Evolutionary conservation across 169 alveolate genomes (phyloP).

Genomic region (Perkinsus marinus): DNA sequence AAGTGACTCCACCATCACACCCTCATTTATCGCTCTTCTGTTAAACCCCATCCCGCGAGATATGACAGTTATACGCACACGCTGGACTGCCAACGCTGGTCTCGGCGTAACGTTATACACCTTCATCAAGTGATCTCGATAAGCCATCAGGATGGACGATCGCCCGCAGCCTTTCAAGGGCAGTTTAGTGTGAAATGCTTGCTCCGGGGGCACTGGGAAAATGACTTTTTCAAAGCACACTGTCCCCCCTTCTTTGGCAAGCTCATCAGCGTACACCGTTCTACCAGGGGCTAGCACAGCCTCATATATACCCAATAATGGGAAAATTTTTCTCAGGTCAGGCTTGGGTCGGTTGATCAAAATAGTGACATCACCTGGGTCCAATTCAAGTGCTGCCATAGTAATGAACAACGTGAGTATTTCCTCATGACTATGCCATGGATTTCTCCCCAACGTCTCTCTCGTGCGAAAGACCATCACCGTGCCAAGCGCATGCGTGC

Average conservation of each 20-base stretch:
- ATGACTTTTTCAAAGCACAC: neutral
- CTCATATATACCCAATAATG: neutral
- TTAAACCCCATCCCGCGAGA: neutral
- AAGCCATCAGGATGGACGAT: neutral
- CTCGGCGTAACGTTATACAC: neutral
- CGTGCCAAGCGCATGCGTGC: neutral
- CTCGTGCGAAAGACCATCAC: neutral
- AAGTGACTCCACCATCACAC: neutral
- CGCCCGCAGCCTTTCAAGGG: neutral
- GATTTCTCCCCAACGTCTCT: neutral
- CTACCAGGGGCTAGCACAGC: neutral
- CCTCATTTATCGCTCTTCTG: neutral
- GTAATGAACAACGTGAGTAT: neutral
- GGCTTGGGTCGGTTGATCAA: neutral
- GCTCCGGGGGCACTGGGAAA: neutral
- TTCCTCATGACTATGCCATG: neutral
- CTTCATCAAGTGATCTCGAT: neutral
- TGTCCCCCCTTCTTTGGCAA: neutral
- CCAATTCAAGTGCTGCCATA: neutral
- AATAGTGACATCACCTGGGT: neutral
- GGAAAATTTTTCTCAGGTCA: neutral
- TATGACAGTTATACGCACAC: neutral
- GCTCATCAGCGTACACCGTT: neutral
- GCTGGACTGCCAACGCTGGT: neutral
- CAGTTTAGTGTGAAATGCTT: neutral